Conservation (phyloP, 768 basidiomycete genomes). For the Galerina marginata region DNA sequence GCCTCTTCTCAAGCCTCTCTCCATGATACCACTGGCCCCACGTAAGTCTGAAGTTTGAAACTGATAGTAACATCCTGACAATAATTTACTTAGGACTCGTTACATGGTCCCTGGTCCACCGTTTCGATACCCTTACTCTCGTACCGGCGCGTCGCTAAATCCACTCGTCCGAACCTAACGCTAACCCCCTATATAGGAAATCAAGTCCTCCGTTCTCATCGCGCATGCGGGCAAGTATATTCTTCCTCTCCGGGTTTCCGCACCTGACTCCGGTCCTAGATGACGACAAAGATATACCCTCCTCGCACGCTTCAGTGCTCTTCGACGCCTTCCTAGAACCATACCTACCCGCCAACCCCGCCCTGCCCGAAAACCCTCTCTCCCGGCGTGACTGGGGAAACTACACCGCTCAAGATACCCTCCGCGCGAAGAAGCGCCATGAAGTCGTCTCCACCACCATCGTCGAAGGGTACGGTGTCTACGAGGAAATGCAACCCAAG, state of each 20-base stretch:
- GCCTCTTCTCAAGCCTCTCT: constrained; percentile 75
- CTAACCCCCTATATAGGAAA: constrained; percentile 44
- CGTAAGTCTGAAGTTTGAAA: constrained; percentile 48
- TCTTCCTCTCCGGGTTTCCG: neutral
- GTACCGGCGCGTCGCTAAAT: constrained; percentile 50
- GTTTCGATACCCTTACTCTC: constrained; percentile 66
- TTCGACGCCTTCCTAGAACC: constrained; percentile 71
- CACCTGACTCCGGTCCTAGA: constrained; percentile 28
- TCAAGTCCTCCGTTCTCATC: constrained; percentile 72
- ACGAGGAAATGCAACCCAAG: constrained; percentile 47
- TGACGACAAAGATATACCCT: constrained; percentile 77
- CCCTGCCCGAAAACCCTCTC: constrained; percentile 40
- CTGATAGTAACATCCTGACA: neutral
- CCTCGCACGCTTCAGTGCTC: constrained; percentile 68
- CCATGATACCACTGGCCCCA: constrained; percentile 61
- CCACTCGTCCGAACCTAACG: neutral
- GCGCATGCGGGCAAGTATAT: constrained; percentile 59
- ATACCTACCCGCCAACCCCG: constrained; percentile 47
- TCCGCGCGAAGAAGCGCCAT: constrained; percentile 41
- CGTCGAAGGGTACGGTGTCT: constrained; percentile 47
- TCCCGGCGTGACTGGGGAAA: constrained; percentile 47
- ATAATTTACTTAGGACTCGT: constrained; percentile 48
- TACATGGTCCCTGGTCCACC: constrained; percentile 56
- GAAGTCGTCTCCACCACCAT: constrained; percentile 48
- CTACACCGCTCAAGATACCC: constrained; percentile 40